phyloP scores from a whole-genome alignment of 2,329 filamentous ascomycete species.

The Ambrosiella beaveri region DNA sequence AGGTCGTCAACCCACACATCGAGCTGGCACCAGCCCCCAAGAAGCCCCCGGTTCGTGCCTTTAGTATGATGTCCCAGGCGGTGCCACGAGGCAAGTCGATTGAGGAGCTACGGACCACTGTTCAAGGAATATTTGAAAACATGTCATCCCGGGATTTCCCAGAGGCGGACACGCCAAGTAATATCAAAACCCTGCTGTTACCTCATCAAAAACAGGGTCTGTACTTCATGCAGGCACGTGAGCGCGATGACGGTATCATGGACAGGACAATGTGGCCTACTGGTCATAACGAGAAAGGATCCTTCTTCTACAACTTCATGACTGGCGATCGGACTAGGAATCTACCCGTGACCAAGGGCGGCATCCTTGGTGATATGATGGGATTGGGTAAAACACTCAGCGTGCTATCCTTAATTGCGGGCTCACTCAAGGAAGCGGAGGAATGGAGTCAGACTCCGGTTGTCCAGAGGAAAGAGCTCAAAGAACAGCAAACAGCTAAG shows the following conservation, averaged over 20 bases:
- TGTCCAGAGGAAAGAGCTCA: constrained; percentile 28
- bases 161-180: constrained; percentile 45
- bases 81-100: constrained; percentile 39
- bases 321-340: constrained; percentile 48
- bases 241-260: constrained; percentile 44
- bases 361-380: constrained; percentile 75
- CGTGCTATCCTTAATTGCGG: constrained; percentile 59
- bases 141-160: constrained; percentile 63
- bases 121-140: constrained; percentile 75
- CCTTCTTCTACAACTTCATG: constrained; percentile 50
- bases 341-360: constrained; percentile 48
- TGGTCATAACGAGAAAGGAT: constrained; percentile 30
- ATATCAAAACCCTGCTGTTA: constrained; percentile 52
- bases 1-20: constrained; percentile 59
- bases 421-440: constrained; percentile 43
- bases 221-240: constrained; percentile 67
- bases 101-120: constrained; percentile 74
- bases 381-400: constrained; percentile 76
- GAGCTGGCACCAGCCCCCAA: constrained; percentile 22
- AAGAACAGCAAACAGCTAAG: constrained; percentile 18
- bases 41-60: constrained; percentile 20
- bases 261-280: constrained; percentile 65
- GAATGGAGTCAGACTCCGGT: constrained; percentile 42
- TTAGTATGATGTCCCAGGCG: constrained; percentile 16
- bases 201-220: constrained; percentile 82